A percentile compares a stretch with the other conserved stretches of the same genome.
phyloP scores from a whole-genome alignment of 805 yeast genomes.

The Metschnikowia proteae region DNA sequence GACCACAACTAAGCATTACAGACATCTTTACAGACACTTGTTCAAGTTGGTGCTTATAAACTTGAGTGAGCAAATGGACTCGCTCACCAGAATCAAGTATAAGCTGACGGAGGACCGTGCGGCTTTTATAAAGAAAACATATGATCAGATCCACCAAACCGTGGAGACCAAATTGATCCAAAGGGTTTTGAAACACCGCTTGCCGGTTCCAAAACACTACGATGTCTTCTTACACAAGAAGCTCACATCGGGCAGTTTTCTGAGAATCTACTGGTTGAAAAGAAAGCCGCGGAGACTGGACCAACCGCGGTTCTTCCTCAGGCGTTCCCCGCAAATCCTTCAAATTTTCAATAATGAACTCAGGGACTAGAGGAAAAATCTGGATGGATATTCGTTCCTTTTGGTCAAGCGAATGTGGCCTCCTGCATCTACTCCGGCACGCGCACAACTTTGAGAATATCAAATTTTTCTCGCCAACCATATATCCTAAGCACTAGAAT shows the following conservation, averaged over 20 bases:
- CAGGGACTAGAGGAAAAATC: background rate
- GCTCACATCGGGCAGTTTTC: conserved; percentile 22
- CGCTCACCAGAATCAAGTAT: conserved; percentile 35
- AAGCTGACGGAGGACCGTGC: conserved; percentile 25
- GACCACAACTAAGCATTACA: conserved; percentile 21
- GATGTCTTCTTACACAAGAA: conserved; percentile 29
- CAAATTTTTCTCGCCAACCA: conserved; percentile 7
- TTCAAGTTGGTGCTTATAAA: conserved; percentile 36
- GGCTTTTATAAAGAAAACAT: conserved; percentile 26
- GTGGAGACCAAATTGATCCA: conserved; percentile 28
- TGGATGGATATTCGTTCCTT: background rate
- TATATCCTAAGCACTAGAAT: conserved; percentile 18
- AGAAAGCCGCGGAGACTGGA: conserved; percentile 7
- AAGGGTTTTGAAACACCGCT: conserved; percentile 17
- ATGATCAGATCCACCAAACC: conserved; percentile 25
- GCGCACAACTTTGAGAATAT: background rate
- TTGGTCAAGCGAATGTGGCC: too few species aligned
- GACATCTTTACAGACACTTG: conserved; percentile 29
- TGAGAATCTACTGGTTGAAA: conserved; percentile 31
- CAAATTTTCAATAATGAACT: background rate
- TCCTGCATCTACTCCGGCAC: background rate
- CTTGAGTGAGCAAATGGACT: conserved; percentile 36
- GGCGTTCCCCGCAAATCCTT: background rate
- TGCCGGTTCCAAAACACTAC: conserved; percentile 10
- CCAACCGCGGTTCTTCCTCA: background rate